Base-by-base conservation (phyloP, 257 asterid genomes). In the Solanum dulcamara region DNA sequence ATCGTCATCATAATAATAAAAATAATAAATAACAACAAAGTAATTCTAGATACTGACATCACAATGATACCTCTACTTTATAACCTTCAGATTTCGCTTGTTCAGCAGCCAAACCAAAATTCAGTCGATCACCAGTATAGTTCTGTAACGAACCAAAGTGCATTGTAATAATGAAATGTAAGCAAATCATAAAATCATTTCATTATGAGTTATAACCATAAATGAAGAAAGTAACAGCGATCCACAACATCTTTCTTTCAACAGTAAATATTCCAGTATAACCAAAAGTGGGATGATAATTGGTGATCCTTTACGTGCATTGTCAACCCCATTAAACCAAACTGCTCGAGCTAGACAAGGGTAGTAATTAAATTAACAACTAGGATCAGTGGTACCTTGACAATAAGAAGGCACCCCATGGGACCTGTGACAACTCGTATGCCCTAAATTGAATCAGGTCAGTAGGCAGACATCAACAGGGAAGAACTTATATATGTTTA, bases 31-130 rank as follows among this genome's bases (percentile, higher is more conserved):
- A 57, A 26, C 2, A 44, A 79, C 42, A 79, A 79, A 48, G 14
- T 30, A 28, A 79, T 79, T 48, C 48, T 85, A 59, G 18, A 86
- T 17, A 84, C 60, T 81, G 71, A 84, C 62, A 75, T 77, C 42
- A 28, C 33, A 28, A 67, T 28, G 17, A 83, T 90, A 96, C 99
- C 98, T 96, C 99, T 64, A 95, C 94, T 92, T 90, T 92, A 86
- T 94, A 96, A 81, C 99, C 99, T 91, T 96, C 99, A 86, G 98
- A 91, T 92, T 95, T 96, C 40, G 99, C 98, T 93, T 92, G 92
- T 93, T 96, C 99, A 13, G 98, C 97, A 71, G 99, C 99, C 93
- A 96, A 89, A 88, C 99, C 98, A 90, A 96, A 96, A 91, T 96
- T 95, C 85, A 96, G 87, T 57, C 99, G 94, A 87, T 96, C 99